Conservation (phyloP, 495 filamentous ascomycete species). For the Trichocladium antarcticum region DNA sequence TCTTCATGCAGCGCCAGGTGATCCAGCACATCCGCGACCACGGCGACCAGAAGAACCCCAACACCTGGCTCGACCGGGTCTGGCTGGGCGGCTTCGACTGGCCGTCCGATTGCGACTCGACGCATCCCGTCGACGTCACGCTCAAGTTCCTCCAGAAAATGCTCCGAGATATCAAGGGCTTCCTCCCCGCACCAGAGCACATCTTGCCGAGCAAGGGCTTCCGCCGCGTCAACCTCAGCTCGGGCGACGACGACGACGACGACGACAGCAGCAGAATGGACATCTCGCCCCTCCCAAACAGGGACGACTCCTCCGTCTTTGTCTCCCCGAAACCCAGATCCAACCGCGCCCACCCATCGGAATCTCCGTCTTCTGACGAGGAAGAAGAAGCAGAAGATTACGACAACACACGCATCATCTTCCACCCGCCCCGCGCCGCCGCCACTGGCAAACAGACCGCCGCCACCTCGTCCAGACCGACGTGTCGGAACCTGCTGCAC, state of each 20-base stretch:
- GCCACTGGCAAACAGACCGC: constrained; percentile 1
- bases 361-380: neutral
- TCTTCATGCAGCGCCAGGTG: constrained; percentile 33
- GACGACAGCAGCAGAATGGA: neutral
- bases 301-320: neutral
- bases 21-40: constrained; percentile 24
- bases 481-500: constrained; percentile 32
- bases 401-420: constrained; percentile 31
- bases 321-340: neutral
- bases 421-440: constrained; percentile 29
- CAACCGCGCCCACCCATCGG: neutral
- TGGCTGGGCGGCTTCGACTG: constrained; percentile 30
- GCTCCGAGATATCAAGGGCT: constrained; percentile 14
- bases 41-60: constrained; percentile 14
- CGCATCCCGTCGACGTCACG: constrained; percentile 18
- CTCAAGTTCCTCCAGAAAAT: constrained; percentile 16
- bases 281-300: neutral
- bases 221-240: neutral
- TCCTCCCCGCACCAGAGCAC: constrained; percentile 22
- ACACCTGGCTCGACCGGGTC: constrained; percentile 23
- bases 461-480: constrained; percentile 1
- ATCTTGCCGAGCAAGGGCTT: constrained; percentile 10
- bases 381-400: constrained; percentile 13
- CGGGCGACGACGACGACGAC: neutral
- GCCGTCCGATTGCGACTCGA: constrained; percentile 8